Evolutionary conservation across 805 yeast species (phyloP).

Genomic region (Yueomyces sinensis): DNA sequence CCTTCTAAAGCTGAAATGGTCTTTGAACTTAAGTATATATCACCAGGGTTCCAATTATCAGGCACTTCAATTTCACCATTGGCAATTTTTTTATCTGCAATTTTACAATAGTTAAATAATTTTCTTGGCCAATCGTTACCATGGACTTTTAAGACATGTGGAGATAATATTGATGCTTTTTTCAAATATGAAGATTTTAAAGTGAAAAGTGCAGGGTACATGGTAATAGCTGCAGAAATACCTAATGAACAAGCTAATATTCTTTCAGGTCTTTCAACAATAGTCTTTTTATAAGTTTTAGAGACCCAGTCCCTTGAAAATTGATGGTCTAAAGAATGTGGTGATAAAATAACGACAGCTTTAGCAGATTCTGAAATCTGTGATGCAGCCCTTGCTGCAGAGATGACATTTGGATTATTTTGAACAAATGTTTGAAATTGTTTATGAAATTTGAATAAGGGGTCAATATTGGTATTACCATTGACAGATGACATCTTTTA

Average conservation of each 20-base stretch:
- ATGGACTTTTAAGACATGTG: constrained; percentile 58
- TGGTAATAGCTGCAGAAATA: constrained; percentile 57
- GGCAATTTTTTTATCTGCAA: constrained; percentile 40
- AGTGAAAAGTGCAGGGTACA: constrained; percentile 47
- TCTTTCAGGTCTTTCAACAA: constrained; percentile 77
- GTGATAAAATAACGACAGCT: constrained; percentile 52
- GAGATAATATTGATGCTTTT: constrained; percentile 35
- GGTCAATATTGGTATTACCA: too few relatives aligned
- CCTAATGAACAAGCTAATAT: constrained; percentile 68
- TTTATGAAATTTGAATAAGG: constrained; percentile 28
- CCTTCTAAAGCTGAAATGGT: constrained; percentile 66
- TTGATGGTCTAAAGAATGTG: constrained; percentile 55
- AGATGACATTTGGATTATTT: constrained; percentile 25
- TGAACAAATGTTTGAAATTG: constrained; percentile 32
- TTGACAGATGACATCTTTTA: too few relatives aligned
- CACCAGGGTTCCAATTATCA: constrained; percentile 71
- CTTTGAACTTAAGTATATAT: constrained; percentile 54
- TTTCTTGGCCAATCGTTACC: constrained; percentile 61
- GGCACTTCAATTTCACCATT: constrained; percentile 60
- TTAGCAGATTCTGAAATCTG: constrained; percentile 30
- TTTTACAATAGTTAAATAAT: constrained; percentile 43
- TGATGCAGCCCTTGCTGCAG: constrained; percentile 24
- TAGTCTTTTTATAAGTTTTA: constrained; percentile 47
- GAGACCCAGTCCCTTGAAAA: constrained; percentile 71
- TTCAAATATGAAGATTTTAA: constrained; percentile 29